phyloP scores from a whole-genome alignment of 2,329 filamentous ascomycete genomes.

The Penicillium sp. region DNA sequence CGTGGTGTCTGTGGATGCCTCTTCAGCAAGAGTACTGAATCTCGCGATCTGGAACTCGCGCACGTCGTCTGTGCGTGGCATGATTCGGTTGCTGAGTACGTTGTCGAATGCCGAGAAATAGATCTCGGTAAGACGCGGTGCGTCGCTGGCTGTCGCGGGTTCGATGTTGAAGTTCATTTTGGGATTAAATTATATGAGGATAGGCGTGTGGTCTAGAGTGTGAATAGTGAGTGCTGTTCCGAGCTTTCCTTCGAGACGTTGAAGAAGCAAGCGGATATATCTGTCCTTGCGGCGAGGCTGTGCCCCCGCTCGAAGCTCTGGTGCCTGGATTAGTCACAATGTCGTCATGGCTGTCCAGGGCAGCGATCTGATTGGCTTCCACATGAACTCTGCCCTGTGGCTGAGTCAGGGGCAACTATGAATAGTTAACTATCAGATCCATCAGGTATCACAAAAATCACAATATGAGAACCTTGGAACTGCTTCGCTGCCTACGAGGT shows the following conservation, averaged over 20 bases:
- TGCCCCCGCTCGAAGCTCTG: neutral
- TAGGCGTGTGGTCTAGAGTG: neutral
- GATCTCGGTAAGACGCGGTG: neutral
- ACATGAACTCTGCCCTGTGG: neutral
- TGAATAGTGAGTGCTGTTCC: neutral
- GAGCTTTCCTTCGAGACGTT: neutral
- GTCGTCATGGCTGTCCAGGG: neutral
- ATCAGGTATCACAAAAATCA: too few relatives aligned
- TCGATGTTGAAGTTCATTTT: slow-evolving; percentile 12
- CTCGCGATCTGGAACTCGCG: slow-evolving; percentile 4
- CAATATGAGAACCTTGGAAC: too few relatives aligned
- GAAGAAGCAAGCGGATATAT: neutral
- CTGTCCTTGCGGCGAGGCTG: neutral
- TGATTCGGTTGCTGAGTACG: slow-evolving; percentile 16
- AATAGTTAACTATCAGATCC: too few relatives aligned
- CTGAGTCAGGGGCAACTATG: neutral
- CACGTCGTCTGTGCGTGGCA: slow-evolving; percentile 14
- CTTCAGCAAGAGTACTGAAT: slow-evolving; percentile 2
- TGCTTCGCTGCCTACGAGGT: too few relatives aligned
- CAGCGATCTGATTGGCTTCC: neutral
- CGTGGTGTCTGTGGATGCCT: neutral
- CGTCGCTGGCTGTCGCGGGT: slow-evolving; percentile 1
- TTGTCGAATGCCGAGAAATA: slow-evolving; percentile 14
- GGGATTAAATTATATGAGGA: neutral
- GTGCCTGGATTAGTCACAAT: neutral